phyloP scores from a whole-genome alignment of 2,329 filamentous ascomycete species.

The Verticillium nonalfalfae region DNA sequence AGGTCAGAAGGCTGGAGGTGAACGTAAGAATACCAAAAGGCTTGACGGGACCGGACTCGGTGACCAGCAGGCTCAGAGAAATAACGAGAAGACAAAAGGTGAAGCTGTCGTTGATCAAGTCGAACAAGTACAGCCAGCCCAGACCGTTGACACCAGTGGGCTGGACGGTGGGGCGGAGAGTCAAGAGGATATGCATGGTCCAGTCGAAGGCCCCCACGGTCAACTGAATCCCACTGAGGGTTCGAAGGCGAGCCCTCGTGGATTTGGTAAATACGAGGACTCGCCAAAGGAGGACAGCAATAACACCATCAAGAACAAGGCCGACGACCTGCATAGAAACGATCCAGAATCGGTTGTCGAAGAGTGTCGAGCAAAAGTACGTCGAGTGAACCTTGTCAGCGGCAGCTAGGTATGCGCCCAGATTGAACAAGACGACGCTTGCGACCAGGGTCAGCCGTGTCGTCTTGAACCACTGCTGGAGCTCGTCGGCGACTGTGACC shows the following conservation, averaged over 20 bases:
- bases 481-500: slow-evolving; percentile 39
- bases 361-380: slow-evolving; percentile 40
- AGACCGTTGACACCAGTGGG: slow-evolving; percentile 22
- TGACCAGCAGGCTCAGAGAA: slow-evolving; percentile 38
- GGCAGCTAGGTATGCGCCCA: slow-evolving; percentile 33
- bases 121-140: slow-evolving; percentile 39
- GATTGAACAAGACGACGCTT: slow-evolving; percentile 30
- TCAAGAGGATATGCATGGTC: slow-evolving; percentile 12
- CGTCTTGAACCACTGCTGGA: slow-evolving; percentile 37
- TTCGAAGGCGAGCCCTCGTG: slow-evolving; percentile 37
- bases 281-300: slow-evolving; percentile 43
- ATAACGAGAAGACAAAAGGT: slow-evolving; percentile 36
- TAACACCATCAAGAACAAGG: slow-evolving; percentile 37
- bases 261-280: slow-evolving; percentile 44
- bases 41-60: slow-evolving; percentile 36
- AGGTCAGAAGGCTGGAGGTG: slow-evolving; percentile 29
- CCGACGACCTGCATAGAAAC: slow-evolving; percentile 36
- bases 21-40: slow-evolving; percentile 36
- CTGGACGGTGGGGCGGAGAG: slow-evolving; percentile 10
- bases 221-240: slow-evolving; percentile 34
- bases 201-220: slow-evolving; percentile 20
- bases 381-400: slow-evolving; percentile 36
- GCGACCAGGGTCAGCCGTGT: slow-evolving; percentile 30
- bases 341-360: slow-evolving; percentile 30
- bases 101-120: slow-evolving; percentile 41